Evolutionary conservation across 2,329 filamentous ascomycete species (phyloP).

Genomic region (Orbilia brochopaga): DNA sequence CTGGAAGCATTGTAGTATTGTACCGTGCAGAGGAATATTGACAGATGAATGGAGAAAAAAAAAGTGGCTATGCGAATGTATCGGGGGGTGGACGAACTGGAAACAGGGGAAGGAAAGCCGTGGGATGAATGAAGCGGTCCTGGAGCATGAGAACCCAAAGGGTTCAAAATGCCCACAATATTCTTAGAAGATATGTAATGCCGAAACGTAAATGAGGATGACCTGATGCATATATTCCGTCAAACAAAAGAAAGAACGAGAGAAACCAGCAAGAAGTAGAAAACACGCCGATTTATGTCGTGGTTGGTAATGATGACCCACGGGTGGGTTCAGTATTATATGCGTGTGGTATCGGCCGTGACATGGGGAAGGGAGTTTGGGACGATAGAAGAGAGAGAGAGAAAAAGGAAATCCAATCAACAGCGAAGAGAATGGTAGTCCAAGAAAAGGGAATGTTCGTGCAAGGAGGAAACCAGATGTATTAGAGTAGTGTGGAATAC

Average conservation of each 20-base stretch:
- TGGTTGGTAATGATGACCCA: constrained; percentile 1
- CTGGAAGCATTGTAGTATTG: background rate
- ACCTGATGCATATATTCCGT: constrained; percentile 1
- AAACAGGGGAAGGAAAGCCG: no score
- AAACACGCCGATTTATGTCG: background rate
- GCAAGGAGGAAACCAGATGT: background rate
- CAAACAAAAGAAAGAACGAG: background rate
- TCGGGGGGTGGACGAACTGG: background rate
- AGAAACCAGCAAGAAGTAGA: background rate
- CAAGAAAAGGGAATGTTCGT: background rate
- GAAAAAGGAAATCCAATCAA: background rate
- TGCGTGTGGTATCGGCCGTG: constrained; percentile 4
- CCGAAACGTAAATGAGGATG: background rate
- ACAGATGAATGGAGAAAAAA: constrained; percentile 12
- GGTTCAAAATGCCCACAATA: background rate
- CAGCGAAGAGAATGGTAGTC: no score
- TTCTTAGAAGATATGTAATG: background rate
- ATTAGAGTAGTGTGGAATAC: constrained; percentile 1
- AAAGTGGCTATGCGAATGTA: background rate
- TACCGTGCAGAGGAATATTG: background rate
- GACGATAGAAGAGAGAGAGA: constrained; percentile 48
- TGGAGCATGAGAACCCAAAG: no score
- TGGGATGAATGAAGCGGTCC: no score
- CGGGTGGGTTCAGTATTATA: background rate
- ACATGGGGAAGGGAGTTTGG: constrained; percentile 19